Percentiles rank a stretch among this genome's conserved stretches.
These are phyloP conservation scores for Phellopilus nigrolimitatus DNA, from an alignment of 1,284 basidiomycete species.

Conservation along the genomic window DNA sequence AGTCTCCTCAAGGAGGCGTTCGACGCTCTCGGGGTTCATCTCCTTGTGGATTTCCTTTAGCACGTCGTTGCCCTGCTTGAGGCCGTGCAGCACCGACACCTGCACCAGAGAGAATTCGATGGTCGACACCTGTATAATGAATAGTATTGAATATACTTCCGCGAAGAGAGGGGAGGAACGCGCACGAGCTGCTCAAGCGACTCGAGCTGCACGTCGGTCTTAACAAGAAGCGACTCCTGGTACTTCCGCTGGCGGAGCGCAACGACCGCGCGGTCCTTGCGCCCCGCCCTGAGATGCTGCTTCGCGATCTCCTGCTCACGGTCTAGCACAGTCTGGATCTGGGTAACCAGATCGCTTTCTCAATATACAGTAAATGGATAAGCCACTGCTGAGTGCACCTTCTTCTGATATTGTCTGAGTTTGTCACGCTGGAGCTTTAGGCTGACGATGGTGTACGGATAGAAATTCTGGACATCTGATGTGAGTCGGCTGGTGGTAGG, in stretches of 20 bases:
- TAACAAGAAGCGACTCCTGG: slow-evolving; percentile 81
- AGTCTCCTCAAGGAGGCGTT: slow-evolving; percentile 88
- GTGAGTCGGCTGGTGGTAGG: background rate
- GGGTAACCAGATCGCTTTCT: no score
- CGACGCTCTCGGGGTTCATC: slow-evolving; percentile 90
- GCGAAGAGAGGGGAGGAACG: slow-evolving; percentile 29
- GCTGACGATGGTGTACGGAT: no score
- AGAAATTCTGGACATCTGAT: slow-evolving; percentile 5
- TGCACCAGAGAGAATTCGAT: slow-evolving; percentile 97
- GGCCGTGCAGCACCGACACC: slow-evolving; percentile 86
- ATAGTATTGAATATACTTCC: background rate
- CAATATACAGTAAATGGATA: slow-evolving; percentile 1
- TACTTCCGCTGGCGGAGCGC: slow-evolving; percentile 90
- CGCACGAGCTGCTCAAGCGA: slow-evolving; percentile 90
- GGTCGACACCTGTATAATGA: slow-evolving; percentile 72
- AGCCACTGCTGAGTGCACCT: slow-evolving; percentile 52
- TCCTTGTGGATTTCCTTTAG: slow-evolving; percentile 92
- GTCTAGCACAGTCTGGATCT: slow-evolving; percentile 87
- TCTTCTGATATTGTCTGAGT: slow-evolving; percentile 91
- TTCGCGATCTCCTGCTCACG: slow-evolving; percentile 89
- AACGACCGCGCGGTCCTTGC: slow-evolving; percentile 83
- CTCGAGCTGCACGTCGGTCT: slow-evolving; percentile 89
- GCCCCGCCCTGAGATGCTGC: slow-evolving; percentile 72
- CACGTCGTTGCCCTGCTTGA: slow-evolving; percentile 91
- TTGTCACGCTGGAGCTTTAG: slow-evolving; percentile 96